Evolutionary conservation across 2,329 filamentous ascomycete species (phyloP), one percentile per base, ranked within the genome.

Genomic region (Cladosporium sp.): DNA sequence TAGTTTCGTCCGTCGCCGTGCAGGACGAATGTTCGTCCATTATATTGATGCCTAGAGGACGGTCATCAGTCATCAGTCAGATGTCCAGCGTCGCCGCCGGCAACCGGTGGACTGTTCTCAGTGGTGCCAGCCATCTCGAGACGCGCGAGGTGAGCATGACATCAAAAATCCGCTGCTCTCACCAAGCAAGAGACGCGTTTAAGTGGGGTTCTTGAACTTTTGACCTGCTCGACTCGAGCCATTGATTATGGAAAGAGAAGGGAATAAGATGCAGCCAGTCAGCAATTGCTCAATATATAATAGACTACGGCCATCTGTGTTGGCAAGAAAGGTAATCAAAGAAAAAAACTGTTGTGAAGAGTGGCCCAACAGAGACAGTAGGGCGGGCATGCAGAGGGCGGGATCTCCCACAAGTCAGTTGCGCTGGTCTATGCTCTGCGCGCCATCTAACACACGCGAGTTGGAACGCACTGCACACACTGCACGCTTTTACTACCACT

Each of bases 361-460:
- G 22, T 27, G 22, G 22, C 22, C 22, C 5, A 17, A 18, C 19
- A 37, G 24, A 24, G 22, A 30, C 29, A 36, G 43, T 24, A 37
- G 22, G 40, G 20, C 20, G 40, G n/a, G 29, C 17, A 45, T 34
- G 32, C 32, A 45, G 30, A 45, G 30, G 17, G 27, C 13, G 9
- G 24, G 41, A n/a, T n/a, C n/a, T n/a, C n/a, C n/a, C n/a, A n/a
- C n/a, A n/a, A n/a, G 24, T 17, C 34, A 24, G 24, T 9, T 18
- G 17, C 5, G 8, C 17, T 13, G 45, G 37, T 32, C 29, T 38
- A 37, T 27, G 22, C 22, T 27, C 22, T 27, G 22, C 43, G 38
- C 45, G 38, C 45, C 17, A 38, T 29, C 15, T n/a, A 38, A 20
- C 43, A 19, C 22, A 48, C 45, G 45, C 45, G 45, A 48, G 42